phyloP scores from a whole-genome alignment of 805 yeast species.

The Brettanomyces nanus region DNA sequence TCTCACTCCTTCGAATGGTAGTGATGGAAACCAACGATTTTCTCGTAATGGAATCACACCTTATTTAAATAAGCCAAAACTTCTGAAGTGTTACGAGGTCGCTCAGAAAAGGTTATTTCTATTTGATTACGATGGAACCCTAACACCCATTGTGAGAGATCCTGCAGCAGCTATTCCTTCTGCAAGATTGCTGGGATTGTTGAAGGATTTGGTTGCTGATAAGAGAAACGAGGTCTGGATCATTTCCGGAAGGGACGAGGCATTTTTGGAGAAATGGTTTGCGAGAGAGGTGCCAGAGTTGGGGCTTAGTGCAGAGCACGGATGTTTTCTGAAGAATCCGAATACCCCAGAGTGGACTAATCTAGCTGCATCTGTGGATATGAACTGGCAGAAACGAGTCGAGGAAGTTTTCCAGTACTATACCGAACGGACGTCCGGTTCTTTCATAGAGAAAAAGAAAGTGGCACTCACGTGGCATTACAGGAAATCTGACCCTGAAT shows the following conservation, averaged over 20 bases:
- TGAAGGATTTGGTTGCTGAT: slow-evolving; percentile 58
- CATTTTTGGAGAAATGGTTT: slow-evolving; percentile 80
- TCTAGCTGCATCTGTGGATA: slow-evolving; percentile 71
- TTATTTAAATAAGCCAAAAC: slow-evolving; percentile 62
- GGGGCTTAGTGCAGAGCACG: slow-evolving; percentile 95
- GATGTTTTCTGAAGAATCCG: slow-evolving; percentile 84
- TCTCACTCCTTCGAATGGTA: slow-evolving; percentile 29
- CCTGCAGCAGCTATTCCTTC: slow-evolving; percentile 99
- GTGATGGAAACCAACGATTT: slow-evolving; percentile 29
- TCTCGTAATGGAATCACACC: slow-evolving; percentile 41
- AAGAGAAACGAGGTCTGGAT: slow-evolving; percentile 88
- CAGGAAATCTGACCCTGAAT: slow-evolving; percentile 87
- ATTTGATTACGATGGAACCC: slow-evolving; percentile 96
- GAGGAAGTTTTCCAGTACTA: slow-evolving; percentile 62
- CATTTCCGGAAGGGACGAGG: slow-evolving; percentile 92
- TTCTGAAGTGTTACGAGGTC: slow-evolving; percentile 49
- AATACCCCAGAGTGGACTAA: slow-evolving; percentile 68
- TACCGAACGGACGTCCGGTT: slow-evolving; percentile 87
- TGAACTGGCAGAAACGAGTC: slow-evolving; percentile 91
- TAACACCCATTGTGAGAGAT: slow-evolving; percentile 92
- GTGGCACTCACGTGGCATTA: slow-evolving; percentile 98
- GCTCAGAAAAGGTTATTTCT: slow-evolving; percentile 70
- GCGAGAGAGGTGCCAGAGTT: slow-evolving; percentile 55
- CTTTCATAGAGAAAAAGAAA: slow-evolving; percentile 77
- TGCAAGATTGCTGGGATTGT: slow-evolving; percentile 50